Evolutionary conservation across 2,329 filamentous ascomycete species (phyloP).

Genomic region (Rosellinia necatrix): DNA sequence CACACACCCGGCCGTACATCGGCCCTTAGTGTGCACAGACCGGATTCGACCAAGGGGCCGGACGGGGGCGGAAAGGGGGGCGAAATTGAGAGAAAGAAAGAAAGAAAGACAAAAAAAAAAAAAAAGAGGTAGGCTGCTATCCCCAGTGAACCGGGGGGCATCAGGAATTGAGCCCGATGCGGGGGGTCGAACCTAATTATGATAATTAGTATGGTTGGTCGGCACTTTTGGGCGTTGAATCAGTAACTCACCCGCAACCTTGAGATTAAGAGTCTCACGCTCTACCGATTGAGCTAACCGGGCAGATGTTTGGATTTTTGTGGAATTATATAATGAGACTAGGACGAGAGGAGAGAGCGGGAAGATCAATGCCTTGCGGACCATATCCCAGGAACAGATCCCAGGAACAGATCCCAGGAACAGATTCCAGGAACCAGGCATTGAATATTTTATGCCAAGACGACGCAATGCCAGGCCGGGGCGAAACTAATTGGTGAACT

Average conservation of each 20-base stretch:
- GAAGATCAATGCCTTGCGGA: neutral
- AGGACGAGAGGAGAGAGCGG: neutral
- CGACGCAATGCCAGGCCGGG: too few species aligned
- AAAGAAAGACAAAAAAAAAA: neutral
- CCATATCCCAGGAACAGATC: neutral
- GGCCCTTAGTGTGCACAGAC: too few species aligned
- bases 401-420: neutral
- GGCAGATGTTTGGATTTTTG: slow-evolving; percentile 37
- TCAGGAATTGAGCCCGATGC: slow-evolving; percentile 52
- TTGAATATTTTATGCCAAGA: too few species aligned
- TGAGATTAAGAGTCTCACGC: slow-evolving; percentile 69
- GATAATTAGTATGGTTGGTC: neutral
- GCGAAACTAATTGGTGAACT: too few species aligned
- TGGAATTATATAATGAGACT: slow-evolving; percentile 6
- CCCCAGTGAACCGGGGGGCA: slow-evolving; percentile 29
- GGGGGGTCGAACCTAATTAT: slow-evolving; percentile 49
- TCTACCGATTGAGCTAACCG: slow-evolving; percentile 73
- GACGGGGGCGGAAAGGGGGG: too few species aligned
- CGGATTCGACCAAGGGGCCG: too few species aligned
- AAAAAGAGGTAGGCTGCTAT: slow-evolving; percentile 5
- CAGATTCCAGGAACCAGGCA: too few species aligned
- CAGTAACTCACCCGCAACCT: slow-evolving; percentile 38
- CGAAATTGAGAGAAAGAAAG: neutral
- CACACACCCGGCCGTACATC: too few species aligned
- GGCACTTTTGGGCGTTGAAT: neutral